Percentiles rank a stretch among this genome's conserved stretches.
phyloP scores from a whole-genome alignment of 2,329 filamentous ascomycete species.

The Immersiporthe knoxdaviesiana region DNA sequence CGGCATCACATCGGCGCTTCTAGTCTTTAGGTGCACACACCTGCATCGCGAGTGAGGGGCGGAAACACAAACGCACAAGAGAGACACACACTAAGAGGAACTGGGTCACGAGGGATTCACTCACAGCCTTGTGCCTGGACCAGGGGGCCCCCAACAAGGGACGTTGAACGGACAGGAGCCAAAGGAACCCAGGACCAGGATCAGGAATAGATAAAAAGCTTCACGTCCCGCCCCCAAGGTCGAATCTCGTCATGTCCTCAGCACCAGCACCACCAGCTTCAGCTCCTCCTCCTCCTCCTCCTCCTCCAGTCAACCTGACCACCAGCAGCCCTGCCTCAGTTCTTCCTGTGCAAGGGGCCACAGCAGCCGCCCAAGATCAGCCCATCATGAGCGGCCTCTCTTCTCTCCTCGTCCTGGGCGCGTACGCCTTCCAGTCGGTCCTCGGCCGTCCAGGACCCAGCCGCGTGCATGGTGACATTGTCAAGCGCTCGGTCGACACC shows the following conservation, averaged over 20 bases:
- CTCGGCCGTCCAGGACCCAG: slow-evolving; percentile 49
- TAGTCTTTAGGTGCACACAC: slow-evolving; percentile 25
- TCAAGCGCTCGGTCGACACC: slow-evolving; percentile 54
- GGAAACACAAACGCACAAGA: neutral
- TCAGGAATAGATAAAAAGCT: slow-evolving; percentile 18
- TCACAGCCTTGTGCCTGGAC: neutral
- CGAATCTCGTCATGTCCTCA: slow-evolving; percentile 12
- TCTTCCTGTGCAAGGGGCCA: neutral
- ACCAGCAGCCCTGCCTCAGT: slow-evolving; percentile 16
- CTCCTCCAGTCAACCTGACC: slow-evolving; percentile 18
- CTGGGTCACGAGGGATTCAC: neutral
- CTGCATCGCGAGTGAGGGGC: slow-evolving; percentile 12
- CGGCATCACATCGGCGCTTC: slow-evolving; percentile 36
- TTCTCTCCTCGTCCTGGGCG: slow-evolving; percentile 54
- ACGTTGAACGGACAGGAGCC: neutral
- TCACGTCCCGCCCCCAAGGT: slow-evolving; percentile 5
- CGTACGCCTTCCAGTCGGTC: slow-evolving; percentile 54
- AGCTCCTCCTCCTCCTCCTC: neutral
- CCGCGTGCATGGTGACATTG: slow-evolving; percentile 40
- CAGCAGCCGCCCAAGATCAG: slow-evolving; percentile 14
- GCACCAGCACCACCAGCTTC: no score
- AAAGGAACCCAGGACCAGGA: neutral
- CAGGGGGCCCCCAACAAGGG: neutral
- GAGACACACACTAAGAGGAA: neutral
- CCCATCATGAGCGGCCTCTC: slow-evolving; percentile 39